phyloP scores from a whole-genome alignment of 2,329 filamentous ascomycete genomes.

The Ophiocordyceps camponoti-leonardi region DNA sequence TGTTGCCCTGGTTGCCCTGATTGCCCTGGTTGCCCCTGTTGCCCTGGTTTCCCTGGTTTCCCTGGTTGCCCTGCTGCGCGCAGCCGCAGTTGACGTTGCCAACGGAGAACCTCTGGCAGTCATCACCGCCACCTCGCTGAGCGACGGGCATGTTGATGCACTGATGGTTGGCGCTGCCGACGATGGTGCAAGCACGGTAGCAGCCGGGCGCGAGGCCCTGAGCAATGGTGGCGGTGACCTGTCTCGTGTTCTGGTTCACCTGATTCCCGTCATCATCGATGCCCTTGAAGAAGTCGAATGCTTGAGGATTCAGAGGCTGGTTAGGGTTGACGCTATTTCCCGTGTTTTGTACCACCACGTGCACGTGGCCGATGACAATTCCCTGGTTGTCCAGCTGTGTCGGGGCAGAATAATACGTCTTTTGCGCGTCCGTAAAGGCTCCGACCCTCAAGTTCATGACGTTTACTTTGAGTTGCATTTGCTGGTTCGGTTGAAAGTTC shows the following conservation, averaged over 20 bases:
- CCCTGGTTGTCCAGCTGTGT: conserved; percentile 31
- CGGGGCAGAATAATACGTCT: conserved; percentile 44
- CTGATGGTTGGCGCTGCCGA: conserved; percentile 46
- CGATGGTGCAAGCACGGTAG: conserved; percentile 51
- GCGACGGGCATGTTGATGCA: conserved; percentile 49
- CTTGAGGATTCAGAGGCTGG: conserved; percentile 30
- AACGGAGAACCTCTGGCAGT: conserved; percentile 45
- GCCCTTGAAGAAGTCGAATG: conserved; percentile 49
- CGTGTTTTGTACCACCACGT: conserved; percentile 39
- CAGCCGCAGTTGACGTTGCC: conserved; percentile 5
- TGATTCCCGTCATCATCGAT: conserved; percentile 37
- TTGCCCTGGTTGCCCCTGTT: too few species aligned
- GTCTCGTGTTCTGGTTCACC: not conserved
- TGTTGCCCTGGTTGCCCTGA: conserved; percentile 2
- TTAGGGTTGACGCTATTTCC: conserved; percentile 32
- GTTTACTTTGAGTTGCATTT: conserved; percentile 36
- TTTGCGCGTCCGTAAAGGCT: conserved; percentile 42
- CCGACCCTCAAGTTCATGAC: conserved; percentile 36
- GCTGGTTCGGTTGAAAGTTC: conserved; percentile 24
- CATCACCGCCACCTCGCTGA: conserved; percentile 49
- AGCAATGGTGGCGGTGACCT: conserved; percentile 12
- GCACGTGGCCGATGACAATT: conserved; percentile 39
- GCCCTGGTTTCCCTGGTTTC: not conserved
- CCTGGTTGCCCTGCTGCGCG: not conserved
- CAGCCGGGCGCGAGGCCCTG: conserved; percentile 43